Percentiles rank a stretch among this genome's conserved stretches.
Conservation (phyloP, 202 grass and related monocot genomes). For the Tripidium arundinaceum region DNA sequence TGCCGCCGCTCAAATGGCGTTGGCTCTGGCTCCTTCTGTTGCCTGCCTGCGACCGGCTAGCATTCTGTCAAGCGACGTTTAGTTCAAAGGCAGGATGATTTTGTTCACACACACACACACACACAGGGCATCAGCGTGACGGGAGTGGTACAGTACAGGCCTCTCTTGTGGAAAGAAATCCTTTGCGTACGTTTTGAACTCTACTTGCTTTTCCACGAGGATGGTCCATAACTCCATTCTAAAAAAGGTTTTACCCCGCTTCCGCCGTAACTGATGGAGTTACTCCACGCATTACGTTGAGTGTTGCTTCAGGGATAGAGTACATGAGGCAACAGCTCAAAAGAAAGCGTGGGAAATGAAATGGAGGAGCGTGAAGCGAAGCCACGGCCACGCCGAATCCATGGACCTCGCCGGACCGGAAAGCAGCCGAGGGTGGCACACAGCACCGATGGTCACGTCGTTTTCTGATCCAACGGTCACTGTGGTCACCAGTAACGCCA, state of each 20-base stretch:
- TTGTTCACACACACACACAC: neutral
- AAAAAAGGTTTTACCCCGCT: neutral
- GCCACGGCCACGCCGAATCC: neutral
- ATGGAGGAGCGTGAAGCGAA: neutral
- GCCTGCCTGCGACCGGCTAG: neutral
- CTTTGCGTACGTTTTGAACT: neutral
- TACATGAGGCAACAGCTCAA: neutral
- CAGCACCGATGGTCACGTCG: no score
- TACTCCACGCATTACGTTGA: conserved; percentile 8
- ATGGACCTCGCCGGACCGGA: conserved; percentile 8
- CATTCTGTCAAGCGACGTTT: neutral
- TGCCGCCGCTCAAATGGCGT: neutral
- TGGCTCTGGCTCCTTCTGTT: neutral
- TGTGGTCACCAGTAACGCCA: no score
- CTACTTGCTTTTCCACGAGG: no score
- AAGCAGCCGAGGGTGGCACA: no score
- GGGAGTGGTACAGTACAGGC: no score
- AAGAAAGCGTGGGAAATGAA: neutral
- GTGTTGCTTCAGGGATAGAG: neutral
- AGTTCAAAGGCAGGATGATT: neutral
- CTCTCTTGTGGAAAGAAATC: neutral
- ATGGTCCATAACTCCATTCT: neutral
- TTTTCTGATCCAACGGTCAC: no score
- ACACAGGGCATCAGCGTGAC: neutral
- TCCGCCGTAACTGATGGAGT: neutral